These are phyloP conservation scores for Mycosphaerella sp. DNA, from an alignment of 2,329 filamentous ascomycete species.

Conservation along the genomic window DNA sequence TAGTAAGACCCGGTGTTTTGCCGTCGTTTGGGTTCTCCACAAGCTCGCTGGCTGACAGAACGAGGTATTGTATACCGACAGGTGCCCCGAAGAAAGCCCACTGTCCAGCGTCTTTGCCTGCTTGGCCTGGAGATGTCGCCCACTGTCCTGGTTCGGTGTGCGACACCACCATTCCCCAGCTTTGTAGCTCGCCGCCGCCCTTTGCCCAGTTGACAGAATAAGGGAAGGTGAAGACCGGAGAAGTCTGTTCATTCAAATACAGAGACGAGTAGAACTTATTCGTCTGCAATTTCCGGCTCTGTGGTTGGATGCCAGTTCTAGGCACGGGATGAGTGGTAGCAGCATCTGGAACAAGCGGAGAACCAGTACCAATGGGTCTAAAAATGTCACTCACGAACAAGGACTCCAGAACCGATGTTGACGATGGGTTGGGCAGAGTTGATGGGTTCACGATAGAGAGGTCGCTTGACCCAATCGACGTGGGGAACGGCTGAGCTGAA, in stretches of 20 bases:
- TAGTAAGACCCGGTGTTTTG: conserved; percentile 41
- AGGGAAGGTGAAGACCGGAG: conserved; percentile 65
- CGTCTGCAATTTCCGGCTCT: conserved; percentile 52
- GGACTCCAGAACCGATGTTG: conserved; percentile 22
- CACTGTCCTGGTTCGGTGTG: conserved; percentile 64
- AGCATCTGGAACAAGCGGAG: conserved; percentile 38
- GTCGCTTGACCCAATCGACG: conserved; percentile 23
- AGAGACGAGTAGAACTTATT: conserved; percentile 71
- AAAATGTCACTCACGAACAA: conserved; percentile 36
- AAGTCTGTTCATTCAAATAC: conserved; percentile 65
- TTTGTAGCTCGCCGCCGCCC: conserved; percentile 40
- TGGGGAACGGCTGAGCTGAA: conserved; percentile 28
- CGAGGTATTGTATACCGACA: conserved; percentile 70
- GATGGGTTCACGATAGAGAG: conserved; percentile 30
- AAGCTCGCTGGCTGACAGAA: conserved; percentile 73
- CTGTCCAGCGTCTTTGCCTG: conserved; percentile 42
- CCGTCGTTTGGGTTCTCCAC: conserved; percentile 29
- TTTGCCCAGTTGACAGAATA: conserved; percentile 43
- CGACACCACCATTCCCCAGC: conserved; percentile 71
- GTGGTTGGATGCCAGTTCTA: conserved; percentile 35
- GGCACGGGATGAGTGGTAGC: conserved; percentile 39
- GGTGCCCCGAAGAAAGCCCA: conserved; percentile 70
- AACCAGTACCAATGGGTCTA: conserved; percentile 35
- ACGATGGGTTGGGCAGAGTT: conserved; percentile 24
- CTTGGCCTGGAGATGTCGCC: conserved; percentile 34